Conservation (phyloP, 1,284 basidiomycete species). For the Blastosporella zonata region DNA sequence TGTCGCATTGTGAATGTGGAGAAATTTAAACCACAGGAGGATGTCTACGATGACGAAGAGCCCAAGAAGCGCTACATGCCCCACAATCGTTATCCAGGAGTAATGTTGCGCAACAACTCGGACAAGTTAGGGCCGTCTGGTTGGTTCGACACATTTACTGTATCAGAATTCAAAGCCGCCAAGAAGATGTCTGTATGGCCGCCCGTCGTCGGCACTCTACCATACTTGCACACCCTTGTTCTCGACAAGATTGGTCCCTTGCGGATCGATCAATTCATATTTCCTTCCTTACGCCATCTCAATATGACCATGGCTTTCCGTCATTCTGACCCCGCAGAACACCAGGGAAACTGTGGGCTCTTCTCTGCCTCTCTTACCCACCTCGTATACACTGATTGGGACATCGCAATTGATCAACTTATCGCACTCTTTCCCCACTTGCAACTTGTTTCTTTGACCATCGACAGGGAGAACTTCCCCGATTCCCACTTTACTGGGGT, state of each 20-base stretch:
- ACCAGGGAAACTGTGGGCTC: neutral
- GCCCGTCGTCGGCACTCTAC: neutral
- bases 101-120: neutral
- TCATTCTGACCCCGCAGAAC: neutral
- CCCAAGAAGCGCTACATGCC: neutral
- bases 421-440: neutral
- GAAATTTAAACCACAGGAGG: neutral
- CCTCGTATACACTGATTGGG: neutral
- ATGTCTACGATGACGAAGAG: slow-evolving; percentile 1
- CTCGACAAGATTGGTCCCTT: neutral
- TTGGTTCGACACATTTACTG: neutral
- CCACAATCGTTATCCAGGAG: neutral
- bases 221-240: neutral
- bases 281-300: neutral
- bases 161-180: neutral
- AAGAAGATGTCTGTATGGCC: neutral
- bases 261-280: neutral
- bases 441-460: neutral
- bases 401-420: neutral
- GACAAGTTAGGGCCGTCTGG: neutral
- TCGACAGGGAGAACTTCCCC: neutral
- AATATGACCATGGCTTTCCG: neutral
- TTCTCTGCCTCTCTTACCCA: neutral
- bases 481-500: neutral
- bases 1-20: neutral